Conservation (phyloP, 2,329 filamentous ascomycete genomes). For the Aureobasidium lini region DNA sequence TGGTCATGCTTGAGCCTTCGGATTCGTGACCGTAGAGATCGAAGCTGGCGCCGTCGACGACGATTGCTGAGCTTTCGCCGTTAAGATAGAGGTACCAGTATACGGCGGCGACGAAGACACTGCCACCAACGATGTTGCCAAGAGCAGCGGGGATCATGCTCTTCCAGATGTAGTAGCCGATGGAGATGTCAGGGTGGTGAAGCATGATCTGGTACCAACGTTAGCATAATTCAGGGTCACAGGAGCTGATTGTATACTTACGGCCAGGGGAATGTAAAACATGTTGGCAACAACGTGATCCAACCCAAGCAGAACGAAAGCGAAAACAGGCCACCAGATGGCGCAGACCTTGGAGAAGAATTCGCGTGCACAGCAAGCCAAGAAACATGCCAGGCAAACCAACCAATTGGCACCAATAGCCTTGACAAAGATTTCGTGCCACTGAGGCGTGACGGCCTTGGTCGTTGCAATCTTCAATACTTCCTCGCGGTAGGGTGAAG, state of each 20-base stretch:
- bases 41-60: conserved; percentile 12
- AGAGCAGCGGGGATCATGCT: conserved; percentile 46
- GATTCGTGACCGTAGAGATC: neutral
- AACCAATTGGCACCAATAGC: conserved; percentile 43
- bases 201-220: conserved; percentile 35
- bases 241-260: neutral
- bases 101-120: conserved; percentile 43
- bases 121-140: conserved; percentile 49
- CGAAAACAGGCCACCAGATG: conserved; percentile 51
- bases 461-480: conserved; percentile 40
- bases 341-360: conserved; percentile 46
- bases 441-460: conserved; percentile 43
- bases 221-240: neutral
- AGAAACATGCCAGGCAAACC: conserved; percentile 47
- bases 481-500: conserved; percentile 34
- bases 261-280: conserved; percentile 36
- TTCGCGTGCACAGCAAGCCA: conserved; percentile 43
- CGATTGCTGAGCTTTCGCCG: neutral
- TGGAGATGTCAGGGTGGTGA: conserved; percentile 36
- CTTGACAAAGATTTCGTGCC: conserved; percentile 48
- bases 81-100: conserved; percentile 39
- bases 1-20: neutral
- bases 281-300: conserved; percentile 55
- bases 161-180: conserved; percentile 51
- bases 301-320: conserved; percentile 40